Evolutionary conservation across 441 rosid genomes (phyloP), one percentile per base, ranked within the genome.

Genomic region (Populus trichocarpa): DNA sequence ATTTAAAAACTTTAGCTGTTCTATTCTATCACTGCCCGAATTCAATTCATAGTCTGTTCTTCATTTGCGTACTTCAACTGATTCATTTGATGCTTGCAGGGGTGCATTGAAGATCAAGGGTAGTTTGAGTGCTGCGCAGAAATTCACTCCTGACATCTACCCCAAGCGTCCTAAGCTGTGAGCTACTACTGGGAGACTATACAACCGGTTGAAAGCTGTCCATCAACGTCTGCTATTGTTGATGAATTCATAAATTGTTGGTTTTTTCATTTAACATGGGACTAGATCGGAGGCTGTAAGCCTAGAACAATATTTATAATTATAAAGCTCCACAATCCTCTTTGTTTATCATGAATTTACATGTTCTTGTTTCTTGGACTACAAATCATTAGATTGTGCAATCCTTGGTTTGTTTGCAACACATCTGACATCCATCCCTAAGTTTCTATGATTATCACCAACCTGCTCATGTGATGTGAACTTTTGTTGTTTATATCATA

Each of bases 101-200:
- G 99, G 99, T 42, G 90, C 90, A 2, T 85, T 96, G 96, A 96
- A 96, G 94, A 88, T 96, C 70, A 94, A 90, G 85, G 98, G 99
- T 72, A 96, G 98, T 78, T 86, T 96, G 80, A 90, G 91, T 75
- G 97, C 98, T 0, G 99, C 99, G 0, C 97, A 91, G 89, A 96
- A 96, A 75, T 93, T 96, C 82, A 90, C 98, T 13, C 99, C 97
- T 0, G 99, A 91, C 80, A 91, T 94, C 81, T 96, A 93, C 91
- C 99, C 99, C 2, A 96, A 94, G 89, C 97, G 93, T 20, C 81
- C 99, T 2, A 96, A 94, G 93, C 75, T 96, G 89, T 94, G 90
- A 96, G 73, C 79, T 70, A 11, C 22, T 76, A 4, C 57, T 36
- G 22, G 66, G 67, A 30, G 71, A 71, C 40, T 36, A 9, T 59